Evolutionary conservation across 1,284 basidiomycete genomes (phyloP).

Genomic region (Psilocybe mexicana): DNA sequence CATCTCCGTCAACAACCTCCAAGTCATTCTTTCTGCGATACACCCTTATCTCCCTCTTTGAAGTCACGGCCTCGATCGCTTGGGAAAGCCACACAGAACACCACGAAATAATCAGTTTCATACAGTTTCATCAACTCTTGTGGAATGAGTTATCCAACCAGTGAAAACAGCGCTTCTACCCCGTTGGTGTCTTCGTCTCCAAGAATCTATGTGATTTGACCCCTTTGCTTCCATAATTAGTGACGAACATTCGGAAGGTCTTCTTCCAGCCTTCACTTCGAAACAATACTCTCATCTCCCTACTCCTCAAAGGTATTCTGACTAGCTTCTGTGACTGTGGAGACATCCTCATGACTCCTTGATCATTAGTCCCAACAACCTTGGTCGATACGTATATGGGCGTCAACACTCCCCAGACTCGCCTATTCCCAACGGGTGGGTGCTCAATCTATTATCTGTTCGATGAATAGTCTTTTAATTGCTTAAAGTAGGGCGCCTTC

Average conservation of each 20-base stretch:
- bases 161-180: background rate
- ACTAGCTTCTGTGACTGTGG: background rate
- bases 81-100: background rate
- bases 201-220: background rate
- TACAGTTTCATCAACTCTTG: background rate
- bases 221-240: constrained; percentile 10
- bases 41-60: background rate
- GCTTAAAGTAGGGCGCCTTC: background rate
- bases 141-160: background rate
- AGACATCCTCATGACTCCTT: constrained; percentile 1
- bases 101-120: background rate
- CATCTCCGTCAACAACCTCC: background rate
- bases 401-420: constrained; percentile 41
- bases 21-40: background rate
- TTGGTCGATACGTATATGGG: constrained; percentile 45
- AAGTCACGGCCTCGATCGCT: background rate
- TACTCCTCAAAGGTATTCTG: constrained; percentile 58
- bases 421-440: constrained; percentile 42
- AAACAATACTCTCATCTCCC: constrained; percentile 50
- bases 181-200: constrained; percentile 4
- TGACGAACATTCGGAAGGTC: constrained; percentile 17
- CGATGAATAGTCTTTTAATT: background rate
- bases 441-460: background rate
- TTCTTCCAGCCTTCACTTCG: constrained; percentile 30
- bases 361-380: constrained; percentile 46